Percentiles rank a stretch among this genome's conserved stretches.
Evolutionary conservation across 306 rosid species (phyloP).

Genomic region (Pyrus pyrifolia): DNA sequence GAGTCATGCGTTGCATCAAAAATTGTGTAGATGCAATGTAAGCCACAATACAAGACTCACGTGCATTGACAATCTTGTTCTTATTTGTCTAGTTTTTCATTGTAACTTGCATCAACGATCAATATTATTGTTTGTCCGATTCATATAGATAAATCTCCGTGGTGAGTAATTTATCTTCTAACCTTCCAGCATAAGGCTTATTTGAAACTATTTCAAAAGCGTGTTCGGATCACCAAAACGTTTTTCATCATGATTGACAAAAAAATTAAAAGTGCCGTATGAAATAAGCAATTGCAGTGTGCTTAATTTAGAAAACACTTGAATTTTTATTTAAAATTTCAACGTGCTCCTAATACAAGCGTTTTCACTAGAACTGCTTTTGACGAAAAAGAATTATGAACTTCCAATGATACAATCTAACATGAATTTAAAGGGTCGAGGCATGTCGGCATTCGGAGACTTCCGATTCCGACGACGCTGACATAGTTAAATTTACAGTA

Average conservation of each 20-base stretch:
- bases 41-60: not conserved
- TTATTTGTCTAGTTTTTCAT: no score
- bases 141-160: no score
- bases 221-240: not conserved
- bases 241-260: no score
- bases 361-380: not conserved
- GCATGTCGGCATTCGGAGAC: not conserved
- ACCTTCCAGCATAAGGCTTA: accelerated
- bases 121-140: no score
- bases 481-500: not conserved
- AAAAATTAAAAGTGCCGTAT: no score
- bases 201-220: no score
- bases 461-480: not conserved
- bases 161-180: no score
- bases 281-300: no score
- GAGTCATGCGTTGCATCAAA: no score
- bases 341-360: not conserved
- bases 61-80: not conserved
- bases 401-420: not conserved
- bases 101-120: not conserved
- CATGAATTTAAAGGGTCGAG: not conserved
- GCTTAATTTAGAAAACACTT: no score
- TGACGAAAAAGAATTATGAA: no score
- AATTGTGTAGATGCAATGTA: not conserved
- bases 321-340: not conserved